Conservation (phyloP, 2,329 filamentous ascomycete species). For the Nemania sp. region DNA sequence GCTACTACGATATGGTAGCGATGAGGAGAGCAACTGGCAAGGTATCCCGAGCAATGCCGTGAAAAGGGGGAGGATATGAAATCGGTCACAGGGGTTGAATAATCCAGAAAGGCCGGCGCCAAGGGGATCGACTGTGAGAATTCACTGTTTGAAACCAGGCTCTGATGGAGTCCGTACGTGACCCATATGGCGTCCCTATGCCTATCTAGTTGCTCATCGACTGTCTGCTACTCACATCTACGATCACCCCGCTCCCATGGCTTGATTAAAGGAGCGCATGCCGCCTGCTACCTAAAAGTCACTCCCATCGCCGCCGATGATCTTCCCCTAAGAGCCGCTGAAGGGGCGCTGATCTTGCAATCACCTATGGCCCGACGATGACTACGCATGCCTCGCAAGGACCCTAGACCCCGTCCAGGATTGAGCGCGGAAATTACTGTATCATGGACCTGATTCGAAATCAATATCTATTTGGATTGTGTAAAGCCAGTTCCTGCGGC, state of each 20-base stretch:
- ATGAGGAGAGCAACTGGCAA: not conserved
- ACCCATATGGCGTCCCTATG: not conserved
- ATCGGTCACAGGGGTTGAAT: slow-evolving; percentile 1
- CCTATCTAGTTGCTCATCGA: not conserved
- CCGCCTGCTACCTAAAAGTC: not conserved
- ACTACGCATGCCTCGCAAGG: not conserved
- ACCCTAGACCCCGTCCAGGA: not conserved
- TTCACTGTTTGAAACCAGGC: not conserved
- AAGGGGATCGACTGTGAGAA: not conserved
- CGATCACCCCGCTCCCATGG: not conserved
- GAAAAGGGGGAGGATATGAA: not conserved
- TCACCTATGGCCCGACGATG: not conserved
- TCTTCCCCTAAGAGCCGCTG: not conserved
- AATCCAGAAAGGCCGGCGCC: not conserved
- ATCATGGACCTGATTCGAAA: not conserved
- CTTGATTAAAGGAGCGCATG: not conserved
- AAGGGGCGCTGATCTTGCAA: not conserved
- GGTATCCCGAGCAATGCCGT: not conserved
- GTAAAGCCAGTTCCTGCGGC: not conserved
- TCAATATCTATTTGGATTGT: not conserved
- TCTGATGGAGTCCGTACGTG: not conserved
- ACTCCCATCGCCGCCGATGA: not conserved
- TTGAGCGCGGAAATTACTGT: not conserved
- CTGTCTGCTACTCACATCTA: not conserved
- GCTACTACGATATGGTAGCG: not conserved